Base-by-base conservation (phyloP, 2,329 filamentous ascomycete genomes). In the Alternaria gansuensis region DNA sequence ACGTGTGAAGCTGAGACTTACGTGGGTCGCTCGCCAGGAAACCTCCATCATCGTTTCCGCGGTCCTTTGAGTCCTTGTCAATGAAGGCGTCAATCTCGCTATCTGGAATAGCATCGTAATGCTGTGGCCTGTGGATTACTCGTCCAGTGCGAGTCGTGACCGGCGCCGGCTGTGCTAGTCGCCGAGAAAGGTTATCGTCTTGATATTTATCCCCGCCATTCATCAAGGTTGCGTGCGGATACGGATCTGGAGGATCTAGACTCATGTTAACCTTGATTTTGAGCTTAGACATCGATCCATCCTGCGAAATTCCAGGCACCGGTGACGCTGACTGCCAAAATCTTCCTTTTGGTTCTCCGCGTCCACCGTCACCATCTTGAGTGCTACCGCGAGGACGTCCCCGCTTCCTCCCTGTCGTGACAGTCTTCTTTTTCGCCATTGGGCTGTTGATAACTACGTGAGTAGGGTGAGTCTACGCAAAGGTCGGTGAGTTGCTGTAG, bases 61-160 rank as follows among this genome's bases (percentile, higher is more conserved):
- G 11, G 26, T 34, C 26, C 4, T 33, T 24, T 5, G 52, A 51
- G 10, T 23, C 44, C 11, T 45, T 44, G 2, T 43, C 49, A 33
- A 57, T 44, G 10, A 36, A 21, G 5, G 21, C n/a, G 1, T 55
- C 58, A 26, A 50, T 34, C 3, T 63, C 60, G 29, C 51, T 51
- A 24, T 39, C 56, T 10, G 51, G 13, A 13, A 51, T 34, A 13
- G 26, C 33, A 11, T 59, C 43, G 4, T 24, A n/a, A 0, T 60
- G 34, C 11, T 36, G 39, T 3, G 41, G 41, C 26, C 51, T 55
- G 2, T 48, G n/a, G 3, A 51, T 5, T 0, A 36, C 34, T n/a
- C 62, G 33, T 29, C 60, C 57, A n/a, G 40, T 46, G 9, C 60
- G 60, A 10, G 56, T 54, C 13, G 28, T 56, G 3, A 34, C 11